Percentiles rank a stretch among this genome's conserved stretches.
These are phyloP conservation scores for Sphaerobolus stellatus DNA, from an alignment of 1,284 basidiomycete genomes.

Conservation along the genomic window DNA sequence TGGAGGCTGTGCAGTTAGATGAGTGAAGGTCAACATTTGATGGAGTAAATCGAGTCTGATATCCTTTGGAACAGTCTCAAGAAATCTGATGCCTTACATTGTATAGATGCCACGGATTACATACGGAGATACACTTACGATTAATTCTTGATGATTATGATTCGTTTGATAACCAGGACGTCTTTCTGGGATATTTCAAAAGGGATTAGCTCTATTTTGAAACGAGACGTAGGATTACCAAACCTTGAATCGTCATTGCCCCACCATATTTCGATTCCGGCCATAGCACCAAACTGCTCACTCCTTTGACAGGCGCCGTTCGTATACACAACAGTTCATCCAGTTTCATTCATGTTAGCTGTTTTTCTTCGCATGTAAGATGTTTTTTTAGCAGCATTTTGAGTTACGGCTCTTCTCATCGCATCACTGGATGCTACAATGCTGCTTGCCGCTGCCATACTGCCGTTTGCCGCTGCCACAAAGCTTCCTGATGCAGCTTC, in stretches of 20 bases:
- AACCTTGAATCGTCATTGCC: slow-evolving; percentile 60
- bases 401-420: slow-evolving; percentile 12
- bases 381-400: slow-evolving; percentile 13
- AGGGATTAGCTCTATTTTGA: neutral
- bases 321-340: slow-evolving; percentile 61
- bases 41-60: too few relatives aligned
- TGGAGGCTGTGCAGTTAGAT: slow-evolving; percentile 54
- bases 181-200: slow-evolving; percentile 74
- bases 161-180: slow-evolving; percentile 85
- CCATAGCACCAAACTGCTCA: slow-evolving; percentile 56
- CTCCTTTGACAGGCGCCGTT: slow-evolving; percentile 83
- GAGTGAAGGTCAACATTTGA: too few relatives aligned
- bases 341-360: slow-evolving; percentile 16
- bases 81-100: too few relatives aligned
- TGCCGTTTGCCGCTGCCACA: slow-evolving; percentile 5
- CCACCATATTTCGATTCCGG: slow-evolving; percentile 81
- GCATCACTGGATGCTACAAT: neutral
- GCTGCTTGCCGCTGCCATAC: neutral
- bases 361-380: slow-evolving; percentile 8
- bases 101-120: too few relatives aligned
- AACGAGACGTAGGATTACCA: slow-evolving; percentile 3
- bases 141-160: slow-evolving; percentile 83
- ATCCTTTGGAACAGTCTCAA: too few relatives aligned
- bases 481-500: slow-evolving; percentile 20
- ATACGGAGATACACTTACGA: slow-evolving; percentile 75